A percentile compares a stretch with the other conserved stretches of the same genome.
phyloP scores from a whole-genome alignment of 2,329 filamentous ascomycete species.

The Penicillium fuscoglaucum region DNA sequence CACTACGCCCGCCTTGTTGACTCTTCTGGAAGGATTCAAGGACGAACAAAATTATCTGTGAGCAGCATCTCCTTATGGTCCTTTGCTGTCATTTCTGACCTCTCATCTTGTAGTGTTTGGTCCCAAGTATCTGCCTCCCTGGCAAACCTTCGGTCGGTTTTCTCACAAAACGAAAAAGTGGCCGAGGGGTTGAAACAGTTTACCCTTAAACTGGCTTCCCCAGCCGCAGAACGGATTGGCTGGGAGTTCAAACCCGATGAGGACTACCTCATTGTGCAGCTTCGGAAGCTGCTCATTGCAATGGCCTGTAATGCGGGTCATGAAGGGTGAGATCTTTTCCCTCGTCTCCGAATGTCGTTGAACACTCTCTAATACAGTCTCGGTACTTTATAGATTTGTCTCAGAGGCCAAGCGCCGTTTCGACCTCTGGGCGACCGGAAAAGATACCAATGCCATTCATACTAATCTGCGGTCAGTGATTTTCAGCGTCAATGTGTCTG shows the following conservation, averaged over 20 bases:
- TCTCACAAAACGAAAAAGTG: slow-evolving; percentile 72
- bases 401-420: slow-evolving; percentile 77
- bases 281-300: slow-evolving; percentile 77
- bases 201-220: slow-evolving; percentile 71
- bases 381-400: slow-evolving; percentile 54
- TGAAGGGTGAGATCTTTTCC: slow-evolving; percentile 57
- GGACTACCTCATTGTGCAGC: slow-evolving; percentile 76
- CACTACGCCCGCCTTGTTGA: slow-evolving; percentile 76
- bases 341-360: not conserved
- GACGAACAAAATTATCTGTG: slow-evolving; percentile 76
- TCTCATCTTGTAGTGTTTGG: slow-evolving; percentile 63
- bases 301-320: slow-evolving; percentile 76
- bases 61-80: slow-evolving; percentile 23
- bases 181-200: slow-evolving; percentile 75
- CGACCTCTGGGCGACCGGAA: slow-evolving; percentile 68
- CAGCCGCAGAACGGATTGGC: slow-evolving; percentile 74
- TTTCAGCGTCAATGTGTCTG: slow-evolving; percentile 75
- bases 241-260: slow-evolving; percentile 81
- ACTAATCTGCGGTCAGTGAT: slow-evolving; percentile 78
- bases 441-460: slow-evolving; percentile 69
- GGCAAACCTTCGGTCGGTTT: slow-evolving; percentile 76
- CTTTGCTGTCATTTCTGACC: slow-evolving; percentile 17
- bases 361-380: not conserved
- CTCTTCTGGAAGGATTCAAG: slow-evolving; percentile 81
- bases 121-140: slow-evolving; percentile 78